phyloP scores from a whole-genome alignment of 768 basidiomycete species.

The Crassisporium funariophilum region DNA sequence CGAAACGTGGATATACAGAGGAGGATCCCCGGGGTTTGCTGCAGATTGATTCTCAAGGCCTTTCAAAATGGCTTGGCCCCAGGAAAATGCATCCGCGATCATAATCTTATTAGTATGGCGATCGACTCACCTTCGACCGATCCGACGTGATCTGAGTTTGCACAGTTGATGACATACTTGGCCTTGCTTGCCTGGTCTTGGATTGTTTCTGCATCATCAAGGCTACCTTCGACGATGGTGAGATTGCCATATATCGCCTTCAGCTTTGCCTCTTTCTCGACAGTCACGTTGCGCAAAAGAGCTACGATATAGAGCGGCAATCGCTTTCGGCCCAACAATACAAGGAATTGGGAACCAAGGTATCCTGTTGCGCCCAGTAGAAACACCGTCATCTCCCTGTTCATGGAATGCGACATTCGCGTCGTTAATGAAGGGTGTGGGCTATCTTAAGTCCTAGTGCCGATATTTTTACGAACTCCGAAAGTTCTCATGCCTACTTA shows the following conservation, averaged over 20 bases:
- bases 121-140: slow-evolving; percentile 36
- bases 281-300: slow-evolving; percentile 35
- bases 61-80: slow-evolving; percentile 34
- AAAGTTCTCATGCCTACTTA: too few relatives aligned
- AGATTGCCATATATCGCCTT: slow-evolving; percentile 35
- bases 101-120: background rate
- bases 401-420: too few relatives aligned
- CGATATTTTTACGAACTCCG: too few relatives aligned
- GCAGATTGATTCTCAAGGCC: slow-evolving; percentile 40
- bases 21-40: slow-evolving; percentile 37
- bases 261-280: slow-evolving; percentile 30
- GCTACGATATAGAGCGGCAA: slow-evolving; percentile 33
- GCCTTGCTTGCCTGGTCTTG: slow-evolving; percentile 35
- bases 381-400: slow-evolving; percentile 29
- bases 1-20: slow-evolving; percentile 46
- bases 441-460: too few relatives aligned
- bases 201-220: slow-evolving; percentile 39
- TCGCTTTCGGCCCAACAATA: slow-evolving; percentile 29
- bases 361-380: slow-evolving; percentile 48
- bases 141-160: slow-evolving; percentile 39
- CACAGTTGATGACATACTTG: slow-evolving; percentile 43
- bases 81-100: background rate
- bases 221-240: slow-evolving; percentile 36
- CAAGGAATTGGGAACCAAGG: slow-evolving; percentile 42
- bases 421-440: background rate